Base-by-base conservation (phyloP, 345 rosid genomes). In the Salix caprea region DNA sequence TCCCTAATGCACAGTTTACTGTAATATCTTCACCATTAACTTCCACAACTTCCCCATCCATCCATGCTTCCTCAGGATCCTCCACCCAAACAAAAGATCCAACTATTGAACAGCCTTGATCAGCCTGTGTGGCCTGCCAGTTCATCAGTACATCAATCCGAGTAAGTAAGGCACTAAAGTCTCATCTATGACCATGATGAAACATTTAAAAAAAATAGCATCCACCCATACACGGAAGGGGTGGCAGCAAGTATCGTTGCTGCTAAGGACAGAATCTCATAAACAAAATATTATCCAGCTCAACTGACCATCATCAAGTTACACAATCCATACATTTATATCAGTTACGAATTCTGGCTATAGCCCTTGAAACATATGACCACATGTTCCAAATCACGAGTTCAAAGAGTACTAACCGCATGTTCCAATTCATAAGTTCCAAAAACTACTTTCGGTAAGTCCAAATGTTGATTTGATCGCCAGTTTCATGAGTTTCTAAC, bases 31-130 rank as follows among this genome's bases (percentile, higher is more conserved):
- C 73, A 26, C 76, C 78, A 21, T 81, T 77, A 64, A 69, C 65
- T 70, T 73, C 81, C 76, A 77, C 44, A 69, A 81, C 78, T 74
- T 81, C 78, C 69, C 84, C 84, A 42, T 81, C 84, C 16, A 77
- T 40, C 84, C 84, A 81, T 52, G 78, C 44, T 24, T 32, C 65
- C 44, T 81, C 81, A 66, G 84, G 78, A 77, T 81, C 84, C 69
- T 70, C 75, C 56, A 74, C 50, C 81, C 81, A 81, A 66, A 81
- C 81, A 12, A 34, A 34, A 52, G 78, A 81, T 70, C 84, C 84
- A 70, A 77, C 81, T 0, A 7, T 24, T 8, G 65, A 8, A 64
- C 40, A 64, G 65, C 39, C 32, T 28, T 75, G 77, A 61, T 74
- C 44, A 60, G 67, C 77, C 81, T 78, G 77, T 23, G 15, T n/a